phyloP scores from a whole-genome alignment of 2,329 filamentous ascomycete species.

The Exophiala alcalophila region DNA sequence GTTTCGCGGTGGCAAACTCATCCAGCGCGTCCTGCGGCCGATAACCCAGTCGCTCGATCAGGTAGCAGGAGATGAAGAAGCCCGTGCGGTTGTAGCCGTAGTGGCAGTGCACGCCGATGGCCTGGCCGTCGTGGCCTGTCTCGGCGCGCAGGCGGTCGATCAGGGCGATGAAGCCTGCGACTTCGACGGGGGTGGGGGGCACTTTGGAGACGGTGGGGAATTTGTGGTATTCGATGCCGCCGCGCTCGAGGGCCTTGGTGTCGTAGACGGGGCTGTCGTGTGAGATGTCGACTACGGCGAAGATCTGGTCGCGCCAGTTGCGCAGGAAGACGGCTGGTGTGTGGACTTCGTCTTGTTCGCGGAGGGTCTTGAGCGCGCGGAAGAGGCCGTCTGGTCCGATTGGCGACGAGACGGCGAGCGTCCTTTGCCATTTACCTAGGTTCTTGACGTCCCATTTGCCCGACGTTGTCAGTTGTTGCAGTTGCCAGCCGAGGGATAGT shows the following conservation, averaged over 20 bases:
- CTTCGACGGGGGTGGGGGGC: slow-evolving; percentile 66
- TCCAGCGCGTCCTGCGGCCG: slow-evolving; percentile 73
- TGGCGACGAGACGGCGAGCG: slow-evolving; percentile 70
- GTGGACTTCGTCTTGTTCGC: slow-evolving; percentile 82
- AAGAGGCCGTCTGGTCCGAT: slow-evolving; percentile 69
- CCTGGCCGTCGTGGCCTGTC: slow-evolving; percentile 43
- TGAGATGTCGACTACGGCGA: slow-evolving; percentile 83
- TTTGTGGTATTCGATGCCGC: slow-evolving; percentile 73
- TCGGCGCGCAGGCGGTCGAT: slow-evolving; percentile 57
- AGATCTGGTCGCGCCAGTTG: slow-evolving; percentile 64
- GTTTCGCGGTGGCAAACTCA: slow-evolving; percentile 67
- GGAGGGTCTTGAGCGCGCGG: slow-evolving; percentile 86
- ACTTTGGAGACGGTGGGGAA: slow-evolving; percentile 91
- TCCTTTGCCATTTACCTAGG: slow-evolving; percentile 81
- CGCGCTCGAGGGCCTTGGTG: slow-evolving; percentile 64
- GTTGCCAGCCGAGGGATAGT: slow-evolving; percentile 82
- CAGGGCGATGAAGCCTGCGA: slow-evolving; percentile 57
- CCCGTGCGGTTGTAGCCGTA: slow-evolving; percentile 95
- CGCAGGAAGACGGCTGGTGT: slow-evolving; percentile 69
- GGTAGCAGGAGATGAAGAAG: slow-evolving; percentile 83
- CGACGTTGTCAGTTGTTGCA: slow-evolving; percentile 80
- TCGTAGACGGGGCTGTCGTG: slow-evolving; percentile 90
- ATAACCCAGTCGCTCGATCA: slow-evolving; percentile 77
- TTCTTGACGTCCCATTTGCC: slow-evolving; percentile 99
- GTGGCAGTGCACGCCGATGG: slow-evolving; percentile 87